Evolutionary conservation across 2,329 filamentous ascomycete genomes (phyloP).

Genomic region (Pyricularia sp.): DNA sequence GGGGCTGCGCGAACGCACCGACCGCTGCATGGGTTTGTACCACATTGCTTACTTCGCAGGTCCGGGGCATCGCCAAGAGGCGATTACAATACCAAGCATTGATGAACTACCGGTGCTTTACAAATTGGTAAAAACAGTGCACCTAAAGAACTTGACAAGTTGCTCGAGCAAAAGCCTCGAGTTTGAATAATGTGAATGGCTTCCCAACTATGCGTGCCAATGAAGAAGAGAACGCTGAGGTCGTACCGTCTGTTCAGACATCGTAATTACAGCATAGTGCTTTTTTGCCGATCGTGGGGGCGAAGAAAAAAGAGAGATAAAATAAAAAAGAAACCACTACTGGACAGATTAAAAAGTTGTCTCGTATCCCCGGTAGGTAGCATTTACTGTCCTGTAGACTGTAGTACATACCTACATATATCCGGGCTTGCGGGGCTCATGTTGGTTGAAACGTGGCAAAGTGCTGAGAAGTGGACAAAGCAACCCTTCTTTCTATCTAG

Average conservation of each 20-base stretch:
- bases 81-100: not conserved
- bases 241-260: not conserved
- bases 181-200: not conserved
- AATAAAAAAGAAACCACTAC: not conserved
- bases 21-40: not conserved
- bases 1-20: not conserved
- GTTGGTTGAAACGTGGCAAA: not conserved
- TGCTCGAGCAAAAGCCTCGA: not conserved
- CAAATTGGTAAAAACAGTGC: not conserved
- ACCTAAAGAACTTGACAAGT: not conserved
- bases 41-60: not conserved
- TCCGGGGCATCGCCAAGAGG: not conserved
- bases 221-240: not conserved
- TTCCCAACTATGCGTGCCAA: not conserved
- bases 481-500: not conserved
- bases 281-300: not conserved
- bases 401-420: not conserved
- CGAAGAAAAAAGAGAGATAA: not conserved
- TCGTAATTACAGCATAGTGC: not conserved
- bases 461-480: not conserved
- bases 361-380: no score
- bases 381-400: no score
- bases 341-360: not conserved
- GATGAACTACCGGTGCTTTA: not conserved
- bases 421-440: not conserved